Percentiles rank a stretch among this genome's conserved stretches.
Conservation (phyloP, 345 rosid genomes). For the Ricinus communis region DNA sequence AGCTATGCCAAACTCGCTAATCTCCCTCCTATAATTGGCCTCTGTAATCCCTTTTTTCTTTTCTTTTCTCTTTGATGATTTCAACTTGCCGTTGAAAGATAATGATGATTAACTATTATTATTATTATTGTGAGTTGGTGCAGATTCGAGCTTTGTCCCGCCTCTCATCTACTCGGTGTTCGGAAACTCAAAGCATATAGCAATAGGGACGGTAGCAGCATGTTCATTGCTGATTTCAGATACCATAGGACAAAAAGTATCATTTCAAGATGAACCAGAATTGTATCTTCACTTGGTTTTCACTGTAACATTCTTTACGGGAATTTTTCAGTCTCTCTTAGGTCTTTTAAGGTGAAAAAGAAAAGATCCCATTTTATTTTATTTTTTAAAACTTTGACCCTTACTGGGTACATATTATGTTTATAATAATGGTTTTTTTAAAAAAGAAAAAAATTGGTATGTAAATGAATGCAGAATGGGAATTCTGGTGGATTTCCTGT, state of each 20-base stretch:
- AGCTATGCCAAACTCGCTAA: slow-evolving; percentile 88
- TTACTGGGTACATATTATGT: too few species aligned
- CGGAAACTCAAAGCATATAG: slow-evolving; percentile 84
- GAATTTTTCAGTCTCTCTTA: slow-evolving; percentile 58
- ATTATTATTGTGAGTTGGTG: neutral
- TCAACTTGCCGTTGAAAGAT: too few species aligned
- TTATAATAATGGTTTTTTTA: too few species aligned
- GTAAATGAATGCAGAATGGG: slow-evolving; percentile 48
- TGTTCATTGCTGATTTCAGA: slow-evolving; percentile 58
- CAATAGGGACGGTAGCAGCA: slow-evolving; percentile 88
- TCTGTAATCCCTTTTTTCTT: slow-evolving; percentile 44
- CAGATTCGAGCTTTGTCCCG: slow-evolving; percentile 91
- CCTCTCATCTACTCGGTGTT: slow-evolving; percentile 71
- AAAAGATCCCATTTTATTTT: neutral
- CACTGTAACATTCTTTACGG: slow-evolving; percentile 76
- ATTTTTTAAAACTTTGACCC: too few species aligned
- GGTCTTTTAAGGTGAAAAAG: slow-evolving; percentile 57
- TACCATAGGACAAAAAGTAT: slow-evolving; percentile 43
- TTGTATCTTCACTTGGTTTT: slow-evolving; percentile 71
- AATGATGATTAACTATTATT: too few species aligned
- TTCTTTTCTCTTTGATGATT: neutral
- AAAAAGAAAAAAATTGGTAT: neutral
- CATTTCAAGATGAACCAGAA: slow-evolving; percentile 40
- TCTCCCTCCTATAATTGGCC: slow-evolving; percentile 80
- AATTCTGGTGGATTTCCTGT: slow-evolving; percentile 78